Evolutionary conservation across 2,329 filamentous ascomycete genomes (phyloP), one percentile per base, ranked within the genome.

Genomic region (Aspergillus piperis): DNA sequence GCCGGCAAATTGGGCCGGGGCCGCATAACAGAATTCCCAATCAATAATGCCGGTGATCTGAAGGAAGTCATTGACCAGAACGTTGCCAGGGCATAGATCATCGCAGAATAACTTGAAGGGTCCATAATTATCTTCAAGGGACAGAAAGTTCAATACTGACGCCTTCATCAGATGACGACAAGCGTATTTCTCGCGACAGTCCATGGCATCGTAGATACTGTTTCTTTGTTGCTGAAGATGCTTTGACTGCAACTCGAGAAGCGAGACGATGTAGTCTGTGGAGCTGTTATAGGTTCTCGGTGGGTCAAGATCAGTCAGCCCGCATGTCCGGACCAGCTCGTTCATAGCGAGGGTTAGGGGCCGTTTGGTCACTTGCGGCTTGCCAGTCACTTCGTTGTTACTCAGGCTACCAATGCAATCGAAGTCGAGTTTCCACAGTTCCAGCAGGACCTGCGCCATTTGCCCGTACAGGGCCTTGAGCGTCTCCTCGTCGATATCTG

Each of bases 21-120:
- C 69, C 21, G 66, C 57, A 52, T 71, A 68, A n/a, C 61, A 63
- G 51, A 68, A 73, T 49, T 74, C 70, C 70, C 70, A 72, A 57
- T 73, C 70, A n/a, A 73, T 63, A 3, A 65, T 68, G 1, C 60
- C 67, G 1, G 60, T 58, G 19, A 69, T 60, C 3, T 63, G 50
- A 3, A 67, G 47, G 8, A 66, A 57, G 21, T 66, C 56, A 48
- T 71, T 61, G 5, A 68, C 57, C 2, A 73, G 62, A 3, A 73
- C 62, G 58, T 74, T 72, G 8, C 64, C 59, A 2, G 68, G 70
- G 11, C 67, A 60, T 11, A 73, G 54, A 59, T 71, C 69, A n/a
- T 74, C 70, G 27, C 64, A 69, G 27, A 65, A 71, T 2, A 71
- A 41, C 23, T 60, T 62, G 23, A 71, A 72, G 0, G 63, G 64